Percentiles rank a stretch among this genome's conserved stretches.
Conservation (phyloP, 352 stramenopile species). For the Phytophthora sojae region DNA sequence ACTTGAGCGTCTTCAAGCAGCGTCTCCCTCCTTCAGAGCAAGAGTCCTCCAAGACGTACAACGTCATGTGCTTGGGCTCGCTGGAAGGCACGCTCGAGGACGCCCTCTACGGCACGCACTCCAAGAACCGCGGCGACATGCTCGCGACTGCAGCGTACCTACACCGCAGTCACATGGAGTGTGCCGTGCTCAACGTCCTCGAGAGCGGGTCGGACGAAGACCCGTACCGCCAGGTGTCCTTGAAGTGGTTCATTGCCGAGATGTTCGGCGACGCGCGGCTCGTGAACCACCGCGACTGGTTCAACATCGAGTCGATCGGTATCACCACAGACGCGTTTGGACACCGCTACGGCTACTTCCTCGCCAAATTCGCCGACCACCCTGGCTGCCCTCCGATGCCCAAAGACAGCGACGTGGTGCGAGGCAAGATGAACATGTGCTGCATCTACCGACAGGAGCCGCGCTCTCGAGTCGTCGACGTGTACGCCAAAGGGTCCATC, state of each 20-base stretch:
- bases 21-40: not conserved
- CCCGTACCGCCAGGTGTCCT: conserved; percentile 52
- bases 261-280: conserved; percentile 48
- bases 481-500: conserved; percentile 56
- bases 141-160: conserved; percentile 43
- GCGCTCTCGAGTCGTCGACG: conserved; percentile 42
- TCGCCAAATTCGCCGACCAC: conserved; percentile 46
- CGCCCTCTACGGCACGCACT: conserved; percentile 58
- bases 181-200: conserved; percentile 49
- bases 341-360: conserved; percentile 61
- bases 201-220: conserved; percentile 45
- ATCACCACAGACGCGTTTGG: conserved; percentile 43
- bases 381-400: conserved; percentile 51
- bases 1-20: conserved; percentile 37
- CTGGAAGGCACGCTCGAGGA: conserved; percentile 63
- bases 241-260: conserved; percentile 63
- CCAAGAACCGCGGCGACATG: conserved; percentile 50
- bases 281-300: conserved; percentile 68
- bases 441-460: conserved; percentile 63
- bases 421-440: conserved; percentile 65
- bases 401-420: conserved; percentile 37
- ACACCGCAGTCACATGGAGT: conserved; percentile 50
- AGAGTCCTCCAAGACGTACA: conserved; percentile 28
- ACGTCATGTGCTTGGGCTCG: conserved; percentile 50
- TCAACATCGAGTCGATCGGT: conserved; percentile 66